Evolutionary conservation across 2,329 filamentous ascomycete genomes (phyloP), one percentile per base, ranked within the genome.

Genomic region (Biscogniauxia marginata): DNA sequence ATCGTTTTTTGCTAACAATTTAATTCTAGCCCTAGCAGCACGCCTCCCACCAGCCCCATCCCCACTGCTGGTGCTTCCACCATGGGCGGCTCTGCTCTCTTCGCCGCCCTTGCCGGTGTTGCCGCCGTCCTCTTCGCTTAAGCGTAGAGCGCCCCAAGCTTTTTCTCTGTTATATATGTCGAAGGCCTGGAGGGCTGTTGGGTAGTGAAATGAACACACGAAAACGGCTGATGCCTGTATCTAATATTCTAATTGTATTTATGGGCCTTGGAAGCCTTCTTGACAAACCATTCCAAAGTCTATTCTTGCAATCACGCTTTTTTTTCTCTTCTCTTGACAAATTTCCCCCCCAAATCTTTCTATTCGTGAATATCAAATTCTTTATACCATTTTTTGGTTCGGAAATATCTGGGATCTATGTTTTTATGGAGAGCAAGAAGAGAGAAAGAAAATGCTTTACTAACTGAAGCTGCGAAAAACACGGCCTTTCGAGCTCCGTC

Each of bases 61-160:
- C 63, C 67, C 46, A 81, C 77, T 51, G 81, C 77, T 62, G 83
- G 79, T 70, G 83, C 82, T 63, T 75, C 76, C 66, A 75, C 77
- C 68, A 70, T 84, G 66, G 75, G 76, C 60, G 80, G 78, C 76
- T 84, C 82, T 59, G 77, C 77, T 69, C 59, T 79, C 68, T 73
- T 84, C 68, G 83, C 82, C 71, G 82, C 77, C 63, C 77, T 74
- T 49, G 82, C 79, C 73, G 82, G 80, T 75, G 70, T 81, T 54
- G 77, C 75, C 59, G 82, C 80, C 69, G 73, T 82, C 69, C 66
- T 79, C 74, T 73, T 85, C 68, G 79, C 78, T 71, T 85, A 85
- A 81, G 62, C 55, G 57, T 16, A 3, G 13, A 21, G 49, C 24
- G 49, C 30, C 20, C 45, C 19, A 50, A 55, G 50, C 45, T 55